Conservation (phyloP, 768 basidiomycete genomes). For the Leccinellum albellum region DNA sequence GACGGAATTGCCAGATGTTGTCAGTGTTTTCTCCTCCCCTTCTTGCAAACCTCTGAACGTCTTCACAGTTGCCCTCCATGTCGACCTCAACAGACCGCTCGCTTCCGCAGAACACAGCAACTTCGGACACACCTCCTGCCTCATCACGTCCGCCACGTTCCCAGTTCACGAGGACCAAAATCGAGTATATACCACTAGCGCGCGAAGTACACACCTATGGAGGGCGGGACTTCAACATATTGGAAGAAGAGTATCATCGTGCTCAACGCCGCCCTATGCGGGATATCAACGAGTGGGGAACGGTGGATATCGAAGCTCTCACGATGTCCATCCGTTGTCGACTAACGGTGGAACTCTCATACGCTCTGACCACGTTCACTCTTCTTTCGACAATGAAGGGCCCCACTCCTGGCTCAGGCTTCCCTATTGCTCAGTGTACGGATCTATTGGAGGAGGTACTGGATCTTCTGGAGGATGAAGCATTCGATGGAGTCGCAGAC, state of each 20-base stretch:
- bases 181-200: conserved; percentile 82
- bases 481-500: conserved; percentile 53
- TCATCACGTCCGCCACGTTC: conserved; percentile 37
- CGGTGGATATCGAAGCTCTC: conserved; percentile 87
- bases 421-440: conserved; percentile 68
- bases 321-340: conserved; percentile 91
- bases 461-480: conserved; percentile 80
- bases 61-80: conserved; percentile 18
- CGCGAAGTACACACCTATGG: conserved; percentile 75
- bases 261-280: conserved; percentile 56
- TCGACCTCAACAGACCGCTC: conserved; percentile 17
- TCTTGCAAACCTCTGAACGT: conserved; percentile 10
- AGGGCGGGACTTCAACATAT: conserved; percentile 69
- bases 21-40: conserved; percentile 31
- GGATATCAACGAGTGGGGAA: conserved; percentile 82
- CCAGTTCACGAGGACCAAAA: conserved; percentile 67
- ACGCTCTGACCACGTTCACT: conserved; percentile 83
- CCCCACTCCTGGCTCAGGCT: conserved; percentile 52
- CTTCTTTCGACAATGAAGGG: conserved; percentile 77
- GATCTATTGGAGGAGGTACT: conserved; percentile 85
- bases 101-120: conserved; percentile 19
- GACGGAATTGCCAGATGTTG: conserved; percentile 49
- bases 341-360: conserved; percentile 79
- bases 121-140: conserved; percentile 28
- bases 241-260: conserved; percentile 59